Evolutionary conservation across 1,139 yeast genomes (phyloP), one percentile per base, ranked within the genome.

Genomic region (Pichia sp.): DNA sequence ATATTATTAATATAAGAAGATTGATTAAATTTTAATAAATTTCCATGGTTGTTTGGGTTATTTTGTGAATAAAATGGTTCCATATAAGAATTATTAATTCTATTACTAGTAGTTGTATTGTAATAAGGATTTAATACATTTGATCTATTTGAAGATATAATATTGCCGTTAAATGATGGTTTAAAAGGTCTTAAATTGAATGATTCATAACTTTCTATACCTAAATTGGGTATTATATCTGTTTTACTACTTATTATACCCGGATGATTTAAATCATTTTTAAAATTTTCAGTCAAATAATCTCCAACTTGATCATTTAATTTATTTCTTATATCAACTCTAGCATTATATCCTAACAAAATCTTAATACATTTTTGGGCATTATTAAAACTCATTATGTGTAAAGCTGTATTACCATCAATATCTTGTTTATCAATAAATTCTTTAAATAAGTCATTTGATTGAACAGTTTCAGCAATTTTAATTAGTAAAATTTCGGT

Each of bases 331-430:
- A 89, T 69, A 54, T 83, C 82, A 23, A 85, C 75, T 48, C 78
- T 74, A 12, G 90, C 92, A 53, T 83, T 86, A 62, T 85, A 82
- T 35, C 78, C 74, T 16, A 87, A 66, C 42, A 92, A 70, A 1
- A 84, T 80, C 52, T 82, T 80, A 55, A 86, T 83, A 51, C 92
- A 80, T 57, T 80, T 80, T 54, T 81, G 78, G 45, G 92, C 87
- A 37, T 83, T 76, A 57, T 83, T 78, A 46, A 79, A 76, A 1
- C 95, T 85, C 28, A 92, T 83, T 38, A 90, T 74, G 57, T 90
- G 96, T 46, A 89, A 69, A 0, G 96, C 95, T 0, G 96, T 86
- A 60, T 90, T 87, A 0, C 97, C 97, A 54, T 82, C 80, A 28
- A 69, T 65, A 61, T 92, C 97, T 55, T 84, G 94, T 45, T 80